Conservation (phyloP, 2,329 filamentous ascomycete species). For the Cryphonectria nitschkei region DNA sequence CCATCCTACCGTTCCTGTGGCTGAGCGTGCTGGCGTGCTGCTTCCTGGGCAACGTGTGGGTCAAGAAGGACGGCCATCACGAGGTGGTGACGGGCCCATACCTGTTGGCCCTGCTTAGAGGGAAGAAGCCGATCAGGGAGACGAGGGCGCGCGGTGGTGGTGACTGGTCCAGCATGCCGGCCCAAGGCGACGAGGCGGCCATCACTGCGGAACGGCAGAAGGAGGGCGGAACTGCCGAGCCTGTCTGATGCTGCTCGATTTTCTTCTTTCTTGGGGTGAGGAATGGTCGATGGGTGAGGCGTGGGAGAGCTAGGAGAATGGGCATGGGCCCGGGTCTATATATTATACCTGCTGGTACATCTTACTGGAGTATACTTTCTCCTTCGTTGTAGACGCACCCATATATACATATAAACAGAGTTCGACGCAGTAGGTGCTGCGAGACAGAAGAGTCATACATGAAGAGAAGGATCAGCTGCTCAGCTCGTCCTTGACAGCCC, state of each 20-base stretch:
- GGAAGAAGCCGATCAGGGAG: conserved; percentile 29
- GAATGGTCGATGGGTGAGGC: neutral
- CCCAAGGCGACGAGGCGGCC: neutral
- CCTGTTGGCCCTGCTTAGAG: conserved; percentile 30
- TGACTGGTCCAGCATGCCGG: neutral
- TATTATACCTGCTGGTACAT: neutral
- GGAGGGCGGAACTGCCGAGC: neutral
- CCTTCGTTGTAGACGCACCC: neutral
- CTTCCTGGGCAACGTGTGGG: conserved; percentile 41
- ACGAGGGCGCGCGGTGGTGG: conserved; percentile 27
- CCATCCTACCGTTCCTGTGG: conserved; percentile 62
- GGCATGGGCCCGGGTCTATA: neutral
- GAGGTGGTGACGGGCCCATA: conserved; percentile 33
- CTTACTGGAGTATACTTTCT: neutral
- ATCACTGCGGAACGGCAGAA: neutral
- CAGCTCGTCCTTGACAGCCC: neutral
- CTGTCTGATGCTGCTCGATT: neutral
- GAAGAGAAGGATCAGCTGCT: neutral
- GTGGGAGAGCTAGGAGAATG: neutral
- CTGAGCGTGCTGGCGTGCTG: conserved; percentile 37
- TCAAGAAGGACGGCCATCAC: conserved; percentile 35
- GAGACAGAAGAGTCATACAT: neutral
- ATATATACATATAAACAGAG: neutral
- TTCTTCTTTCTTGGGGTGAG: too few relatives aligned
- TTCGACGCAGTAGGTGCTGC: too few relatives aligned